A percentile compares a stretch with the other conserved stretches of the same genome.
Evolutionary conservation across 1,284 basidiomycete species (phyloP).

Genomic region (Volvariella volvacea): DNA sequence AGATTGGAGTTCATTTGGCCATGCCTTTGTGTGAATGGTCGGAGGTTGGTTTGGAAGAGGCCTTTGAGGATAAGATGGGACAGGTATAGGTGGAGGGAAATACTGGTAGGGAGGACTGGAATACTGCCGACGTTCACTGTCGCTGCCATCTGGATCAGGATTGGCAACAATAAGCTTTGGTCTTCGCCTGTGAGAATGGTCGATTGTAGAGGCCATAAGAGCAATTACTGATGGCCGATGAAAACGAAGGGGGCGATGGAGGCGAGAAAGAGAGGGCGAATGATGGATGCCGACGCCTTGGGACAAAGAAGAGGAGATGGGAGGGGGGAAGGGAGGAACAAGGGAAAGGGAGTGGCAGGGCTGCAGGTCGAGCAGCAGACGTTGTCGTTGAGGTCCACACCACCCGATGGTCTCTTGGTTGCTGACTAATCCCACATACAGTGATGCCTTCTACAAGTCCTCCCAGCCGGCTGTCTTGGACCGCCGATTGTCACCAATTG

Average conservation of each 20-base stretch:
- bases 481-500: too few relatives aligned
- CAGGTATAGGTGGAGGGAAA: slow-evolving; percentile 15
- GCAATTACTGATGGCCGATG: not conserved
- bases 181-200: slow-evolving; percentile 13
- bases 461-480: too few relatives aligned
- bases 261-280: slow-evolving; percentile 4
- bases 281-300: not conserved
- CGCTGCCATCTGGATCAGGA: slow-evolving; percentile 43
- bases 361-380: not conserved
- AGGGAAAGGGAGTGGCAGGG: slow-evolving; percentile 12
- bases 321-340: slow-evolving; percentile 10
- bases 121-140: slow-evolving; percentile 15
- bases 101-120: slow-evolving; percentile 14
- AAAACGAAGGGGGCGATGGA: slow-evolving; percentile 4
- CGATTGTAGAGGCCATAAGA: too few relatives aligned
- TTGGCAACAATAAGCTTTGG: slow-evolving; percentile 53
- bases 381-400: slow-evolving; percentile 1
- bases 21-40: slow-evolving; percentile 17
- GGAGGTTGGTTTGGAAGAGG: slow-evolving; percentile 5
- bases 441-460: too few relatives aligned
- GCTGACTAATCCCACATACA: too few relatives aligned
- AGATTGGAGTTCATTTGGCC: slow-evolving; percentile 27
- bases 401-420: too few relatives aligned
- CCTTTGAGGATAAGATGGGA: slow-evolving; percentile 7
- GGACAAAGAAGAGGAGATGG: slow-evolving; percentile 6